phyloP scores from a whole-genome alignment of 2,329 filamentous ascomycete genomes.

The Verticillium nonalfalfae region DNA sequence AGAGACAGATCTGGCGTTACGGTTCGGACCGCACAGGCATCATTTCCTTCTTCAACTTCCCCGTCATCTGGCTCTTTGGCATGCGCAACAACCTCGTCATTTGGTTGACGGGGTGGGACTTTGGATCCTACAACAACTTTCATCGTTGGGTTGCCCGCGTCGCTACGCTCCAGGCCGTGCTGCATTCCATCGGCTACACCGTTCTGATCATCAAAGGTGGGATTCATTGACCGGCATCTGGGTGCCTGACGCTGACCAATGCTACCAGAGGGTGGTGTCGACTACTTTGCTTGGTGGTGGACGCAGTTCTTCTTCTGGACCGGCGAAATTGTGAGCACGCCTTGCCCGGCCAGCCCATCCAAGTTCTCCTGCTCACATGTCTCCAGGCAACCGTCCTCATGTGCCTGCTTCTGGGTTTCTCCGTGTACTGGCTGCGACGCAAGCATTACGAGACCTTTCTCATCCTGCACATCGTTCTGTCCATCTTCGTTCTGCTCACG shows the following conservation, averaged over 20 bases:
- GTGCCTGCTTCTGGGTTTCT: conserved; percentile 38
- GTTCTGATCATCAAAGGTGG: conserved; percentile 32
- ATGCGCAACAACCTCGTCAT: conserved; percentile 61
- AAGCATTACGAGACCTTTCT: conserved; percentile 47
- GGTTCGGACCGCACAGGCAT: conserved; percentile 58
- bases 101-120: conserved; percentile 64
- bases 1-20: conserved; percentile 40
- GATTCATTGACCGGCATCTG: neutral
- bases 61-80: conserved; percentile 60
- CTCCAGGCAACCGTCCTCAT: conserved; percentile 33
- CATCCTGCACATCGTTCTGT: conserved; percentile 42
- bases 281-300: conserved; percentile 28
- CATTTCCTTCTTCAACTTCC: conserved; percentile 57
- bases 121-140: conserved; percentile 59
- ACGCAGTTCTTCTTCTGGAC: conserved; percentile 41
- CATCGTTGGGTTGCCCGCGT: conserved; percentile 62
- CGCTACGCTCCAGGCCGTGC: conserved; percentile 53
- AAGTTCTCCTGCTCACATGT: neutral
- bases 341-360: neutral
- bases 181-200: conserved; percentile 57
- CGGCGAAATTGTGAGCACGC: conserved; percentile 19
- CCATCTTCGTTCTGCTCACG: conserved; percentile 39
- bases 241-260: neutral
- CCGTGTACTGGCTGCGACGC: conserved; percentile 43
- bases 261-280: conserved; percentile 29